These are phyloP conservation scores for Yarrowia galli DNA, from an alignment of 1,139 yeast species.

Conservation along the genomic window DNA sequence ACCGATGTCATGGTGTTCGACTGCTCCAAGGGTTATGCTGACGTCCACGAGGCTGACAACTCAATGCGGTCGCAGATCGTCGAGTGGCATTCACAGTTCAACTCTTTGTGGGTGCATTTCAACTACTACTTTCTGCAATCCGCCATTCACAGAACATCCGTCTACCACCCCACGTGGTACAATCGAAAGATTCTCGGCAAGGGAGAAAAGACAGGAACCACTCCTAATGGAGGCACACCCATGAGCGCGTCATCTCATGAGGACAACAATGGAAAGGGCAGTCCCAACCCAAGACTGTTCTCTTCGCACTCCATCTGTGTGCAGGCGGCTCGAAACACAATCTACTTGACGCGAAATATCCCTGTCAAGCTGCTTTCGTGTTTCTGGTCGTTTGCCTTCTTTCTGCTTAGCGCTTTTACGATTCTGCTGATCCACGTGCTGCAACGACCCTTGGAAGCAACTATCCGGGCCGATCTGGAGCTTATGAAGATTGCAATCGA, in stretches of 20 bases:
- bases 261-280: slow-evolving; percentile 11
- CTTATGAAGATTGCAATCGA: slow-evolving; percentile 42
- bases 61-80: slow-evolving; percentile 21
- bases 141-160: slow-evolving; percentile 22
- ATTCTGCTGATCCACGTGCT: slow-evolving; percentile 47
- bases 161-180: slow-evolving; percentile 32
- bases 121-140: slow-evolving; percentile 34
- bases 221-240: slow-evolving; percentile 29
- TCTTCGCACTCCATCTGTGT: slow-evolving; percentile 44
- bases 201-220: slow-evolving; percentile 16
- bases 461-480: slow-evolving; percentile 45
- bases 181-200: slow-evolving; percentile 13
- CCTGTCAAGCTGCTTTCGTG: slow-evolving; percentile 42
- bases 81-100: slow-evolving; percentile 33
- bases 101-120: slow-evolving; percentile 35
- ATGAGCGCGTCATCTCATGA: slow-evolving; percentile 30
- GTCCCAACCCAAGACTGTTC: slow-evolving; percentile 43
- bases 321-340: slow-evolving; percentile 44
- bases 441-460: slow-evolving; percentile 44
- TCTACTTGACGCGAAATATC: slow-evolving; percentile 41
- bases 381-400: slow-evolving; percentile 43
- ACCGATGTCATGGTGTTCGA: slow-evolving; percentile 31
- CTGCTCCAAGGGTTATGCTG: slow-evolving; percentile 18
- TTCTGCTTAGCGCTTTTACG: slow-evolving; percentile 45
- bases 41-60: slow-evolving; percentile 1